Conservation (phyloP, 73 alveolate species). For the Paramecium biaurelia region DNA sequence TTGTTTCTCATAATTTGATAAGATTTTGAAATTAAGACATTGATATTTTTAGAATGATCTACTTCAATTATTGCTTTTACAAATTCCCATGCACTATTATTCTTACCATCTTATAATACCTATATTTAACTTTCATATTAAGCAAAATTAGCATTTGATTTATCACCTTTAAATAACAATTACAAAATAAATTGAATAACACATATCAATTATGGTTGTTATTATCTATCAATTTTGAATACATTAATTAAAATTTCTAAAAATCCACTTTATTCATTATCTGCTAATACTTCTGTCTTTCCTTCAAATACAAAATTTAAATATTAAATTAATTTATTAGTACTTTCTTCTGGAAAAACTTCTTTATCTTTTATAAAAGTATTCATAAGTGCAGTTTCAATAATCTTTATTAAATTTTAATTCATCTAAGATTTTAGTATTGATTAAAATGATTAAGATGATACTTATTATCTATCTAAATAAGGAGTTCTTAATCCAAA, state of each 20-base stretch:
- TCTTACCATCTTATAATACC: not conserved
- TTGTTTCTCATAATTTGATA: not conserved
- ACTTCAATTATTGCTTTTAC: not conserved
- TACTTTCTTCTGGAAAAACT: not conserved
- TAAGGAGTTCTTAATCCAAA: conserved; percentile 10
- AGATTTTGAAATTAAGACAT: not conserved
- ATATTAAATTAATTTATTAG: not conserved
- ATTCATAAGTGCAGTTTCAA: not conserved
- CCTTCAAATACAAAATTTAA: conserved; percentile 18
- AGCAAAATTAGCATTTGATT: not conserved
- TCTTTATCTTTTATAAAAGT: conserved; percentile 14
- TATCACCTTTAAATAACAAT: not conserved
- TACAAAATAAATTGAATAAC: not conserved
- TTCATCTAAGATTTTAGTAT: not conserved
- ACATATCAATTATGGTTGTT: not conserved
- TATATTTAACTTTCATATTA: not conserved
- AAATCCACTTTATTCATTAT: not conserved
- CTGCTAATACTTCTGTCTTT: not conserved
- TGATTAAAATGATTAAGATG: not conserved
- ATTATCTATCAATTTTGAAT: not conserved
- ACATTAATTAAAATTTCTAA: not conserved
- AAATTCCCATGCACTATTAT: not conserved
- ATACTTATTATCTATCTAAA: not conserved
- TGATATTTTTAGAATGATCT: not conserved
- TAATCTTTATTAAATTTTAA: not conserved